Evolutionary conservation across 1,139 yeast species (phyloP), one percentile per base, ranked within the genome.

Genomic region (Lodderomyces margitis): DNA sequence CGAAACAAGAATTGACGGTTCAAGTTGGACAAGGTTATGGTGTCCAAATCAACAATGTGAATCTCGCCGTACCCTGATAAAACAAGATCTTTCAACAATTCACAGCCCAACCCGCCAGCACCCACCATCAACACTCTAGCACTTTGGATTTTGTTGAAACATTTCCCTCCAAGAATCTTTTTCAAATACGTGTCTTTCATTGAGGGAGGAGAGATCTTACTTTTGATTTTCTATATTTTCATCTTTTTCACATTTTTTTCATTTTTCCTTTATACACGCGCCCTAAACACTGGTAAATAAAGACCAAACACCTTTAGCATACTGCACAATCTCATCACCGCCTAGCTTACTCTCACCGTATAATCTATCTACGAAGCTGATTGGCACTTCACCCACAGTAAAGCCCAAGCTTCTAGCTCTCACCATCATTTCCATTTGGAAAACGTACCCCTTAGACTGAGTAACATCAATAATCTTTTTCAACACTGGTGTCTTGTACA

Each of bases 31-130:
- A 92, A 66, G 45, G 95, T 96, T 51, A 94, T 87, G 4, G 98
- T 92, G 60, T 94, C 99, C 44, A 94, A 72, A 61, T 94, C 99
- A 16, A 91, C 94, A 21, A 94, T 76, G 56, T 91, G 96, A 42
- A 94, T 84, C 54, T 87, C 95, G 3, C 95, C 94, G 53, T 86
- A 84, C 2, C 95, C 95, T 51, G 88, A 75, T 49, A 91, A 66
- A 6, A 89, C 81, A 40, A 94, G 70, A 57, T 94, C 87, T 58
- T 94, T 94, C 46, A 94, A 70, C 33, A 94, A 68, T 61, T 94
- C 99, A 61, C 98, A 94, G 4, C 99, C 99, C 50, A 94, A 91
- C n/a, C 99, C 99, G 21, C 99, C 99, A 1, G 98, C 97, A 3
- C 99, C 98, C 0, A 94, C 96, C 68, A 94, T 71, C 37, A 94